A percentile compares a stretch with the other conserved stretches of the same genome.
Evolutionary conservation across 179 eudicot species (phyloP).

Genomic region (Nepenthes alata): DNA sequence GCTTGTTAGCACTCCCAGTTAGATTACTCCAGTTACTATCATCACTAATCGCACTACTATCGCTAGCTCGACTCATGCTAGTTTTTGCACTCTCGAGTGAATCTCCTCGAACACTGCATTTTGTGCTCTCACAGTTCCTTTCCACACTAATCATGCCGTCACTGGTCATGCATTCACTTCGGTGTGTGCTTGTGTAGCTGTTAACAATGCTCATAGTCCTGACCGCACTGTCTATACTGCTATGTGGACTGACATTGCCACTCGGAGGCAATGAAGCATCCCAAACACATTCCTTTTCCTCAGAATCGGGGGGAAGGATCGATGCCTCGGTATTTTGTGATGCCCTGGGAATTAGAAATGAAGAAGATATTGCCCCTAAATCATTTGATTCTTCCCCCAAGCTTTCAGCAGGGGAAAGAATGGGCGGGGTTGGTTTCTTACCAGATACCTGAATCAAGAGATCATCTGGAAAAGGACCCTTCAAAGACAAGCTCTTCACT

Average conservation of each 20-base stretch:
- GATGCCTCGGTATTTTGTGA: slow-evolving; percentile 37
- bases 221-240: slow-evolving; percentile 68
- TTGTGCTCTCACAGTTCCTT: slow-evolving; percentile 39
- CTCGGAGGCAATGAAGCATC: slow-evolving; percentile 85
- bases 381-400: slow-evolving; percentile 39
- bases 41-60: slow-evolving; percentile 77
- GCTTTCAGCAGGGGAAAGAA: slow-evolving; percentile 44
- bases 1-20: slow-evolving; percentile 74
- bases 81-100: slow-evolving; percentile 78
- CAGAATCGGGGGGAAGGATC: slow-evolving; percentile 35
- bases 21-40: slow-evolving; percentile 82
- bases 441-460: slow-evolving; percentile 41
- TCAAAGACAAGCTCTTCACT: slow-evolving; percentile 46
- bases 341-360: slow-evolving; percentile 37
- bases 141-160: slow-evolving; percentile 70
- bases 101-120: slow-evolving; percentile 48
- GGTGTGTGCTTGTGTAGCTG: slow-evolving; percentile 58
- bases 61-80: slow-evolving; percentile 76
- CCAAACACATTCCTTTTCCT: slow-evolving; percentile 83
- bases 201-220: slow-evolving; percentile 74
- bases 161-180: slow-evolving; percentile 51
- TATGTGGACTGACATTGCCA: slow-evolving; percentile 70
- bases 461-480: slow-evolving; percentile 74
- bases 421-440: slow-evolving; percentile 31
- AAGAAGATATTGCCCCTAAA: slow-evolving; percentile 27